A percentile compares a stretch with the other conserved stretches of the same genome.
Conservation (phyloP, 2,329 filamentous ascomycete species). For the Zymoseptoria brevis region DNA sequence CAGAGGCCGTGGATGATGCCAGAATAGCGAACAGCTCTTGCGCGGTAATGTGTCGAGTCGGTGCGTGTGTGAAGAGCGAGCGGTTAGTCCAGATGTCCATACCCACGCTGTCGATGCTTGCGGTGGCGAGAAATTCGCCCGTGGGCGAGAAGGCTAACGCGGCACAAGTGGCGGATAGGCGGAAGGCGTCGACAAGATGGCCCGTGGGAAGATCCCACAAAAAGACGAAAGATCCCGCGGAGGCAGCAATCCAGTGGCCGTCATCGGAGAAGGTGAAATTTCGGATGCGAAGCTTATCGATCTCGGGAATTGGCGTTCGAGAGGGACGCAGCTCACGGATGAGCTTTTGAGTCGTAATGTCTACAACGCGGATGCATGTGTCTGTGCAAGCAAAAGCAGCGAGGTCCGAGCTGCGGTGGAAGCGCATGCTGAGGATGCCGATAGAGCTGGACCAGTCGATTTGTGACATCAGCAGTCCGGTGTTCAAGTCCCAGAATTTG, state of each 20-base stretch:
- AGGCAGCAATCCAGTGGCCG: slow-evolving; percentile 85
- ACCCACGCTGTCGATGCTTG: slow-evolving; percentile 71
- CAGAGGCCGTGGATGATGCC: slow-evolving; percentile 9
- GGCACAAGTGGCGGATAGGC: slow-evolving; percentile 68
- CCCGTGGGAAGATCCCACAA: slow-evolving; percentile 95
- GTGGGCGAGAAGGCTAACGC: slow-evolving; percentile 81
- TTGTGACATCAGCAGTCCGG: slow-evolving; percentile 68
- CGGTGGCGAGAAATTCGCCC: slow-evolving; percentile 89
- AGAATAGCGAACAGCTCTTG: slow-evolving; percentile 58
- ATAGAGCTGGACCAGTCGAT: slow-evolving; percentile 77
- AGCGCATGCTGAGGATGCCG: slow-evolving; percentile 66
- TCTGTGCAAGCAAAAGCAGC: slow-evolving; percentile 87
- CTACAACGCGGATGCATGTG: slow-evolving; percentile 76
- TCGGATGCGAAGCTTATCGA: slow-evolving; percentile 20
- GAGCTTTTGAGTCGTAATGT: slow-evolving; percentile 80
- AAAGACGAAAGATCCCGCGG: slow-evolving; percentile 70
- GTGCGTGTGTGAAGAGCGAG: slow-evolving; percentile 79
- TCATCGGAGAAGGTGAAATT: slow-evolving; percentile 70
- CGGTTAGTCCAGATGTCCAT: slow-evolving; percentile 97
- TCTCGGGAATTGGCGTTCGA: slow-evolving; percentile 17
- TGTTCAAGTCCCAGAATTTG: slow-evolving; percentile 96
- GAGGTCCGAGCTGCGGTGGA: slow-evolving; percentile 75
- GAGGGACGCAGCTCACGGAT: slow-evolving; percentile 91
- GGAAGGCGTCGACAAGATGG: slow-evolving; percentile 88
- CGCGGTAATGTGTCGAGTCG: slow-evolving; percentile 76